phyloP scores from a whole-genome alignment of 1,284 basidiomycete genomes.

The Polyporus tsugae region DNA sequence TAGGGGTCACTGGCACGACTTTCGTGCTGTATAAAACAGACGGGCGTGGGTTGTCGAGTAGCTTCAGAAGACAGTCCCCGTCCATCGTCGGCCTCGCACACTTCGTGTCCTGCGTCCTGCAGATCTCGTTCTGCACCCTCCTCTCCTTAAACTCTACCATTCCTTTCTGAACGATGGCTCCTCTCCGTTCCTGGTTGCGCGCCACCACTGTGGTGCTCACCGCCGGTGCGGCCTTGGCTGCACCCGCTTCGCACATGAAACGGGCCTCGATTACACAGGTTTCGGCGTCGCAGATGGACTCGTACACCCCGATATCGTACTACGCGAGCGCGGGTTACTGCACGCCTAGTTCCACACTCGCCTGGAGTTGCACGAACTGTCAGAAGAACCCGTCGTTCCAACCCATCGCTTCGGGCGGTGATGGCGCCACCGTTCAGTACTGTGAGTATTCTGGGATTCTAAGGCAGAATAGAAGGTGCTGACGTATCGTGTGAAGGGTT shows the following conservation, averaged over 20 bases:
- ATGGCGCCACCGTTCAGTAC: slow-evolving; percentile 58
- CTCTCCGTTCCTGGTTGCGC: neutral
- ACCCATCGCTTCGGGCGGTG: slow-evolving; percentile 68
- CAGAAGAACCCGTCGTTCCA: slow-evolving; percentile 59
- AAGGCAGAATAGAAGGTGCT: neutral
- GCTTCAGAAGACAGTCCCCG: neutral
- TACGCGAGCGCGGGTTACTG: slow-evolving; percentile 69
- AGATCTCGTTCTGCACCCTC: neutral
- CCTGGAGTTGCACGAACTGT: slow-evolving; percentile 67
- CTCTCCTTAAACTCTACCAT: neutral
- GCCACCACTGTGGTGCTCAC: slow-evolving; percentile 25
- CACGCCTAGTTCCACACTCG: slow-evolving; percentile 48
- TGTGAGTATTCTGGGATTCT: slow-evolving; percentile 43
- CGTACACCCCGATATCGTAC: slow-evolving; percentile 60
- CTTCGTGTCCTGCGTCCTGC: neutral
- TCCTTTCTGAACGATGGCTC: neutral
- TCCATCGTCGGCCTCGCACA: neutral
- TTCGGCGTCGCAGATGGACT: slow-evolving; percentile 49
- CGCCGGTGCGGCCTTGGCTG: slow-evolving; percentile 39
- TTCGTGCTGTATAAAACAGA: neutral
- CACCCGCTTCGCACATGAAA: slow-evolving; percentile 24
- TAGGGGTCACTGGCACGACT: neutral
- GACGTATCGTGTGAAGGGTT: slow-evolving; percentile 41
- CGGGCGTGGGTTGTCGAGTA: neutral
- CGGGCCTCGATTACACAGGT: slow-evolving; percentile 50